phyloP scores from a whole-genome alignment of 192 early-diverging fungal genomes.

The Chytriomyces sp. region DNA sequence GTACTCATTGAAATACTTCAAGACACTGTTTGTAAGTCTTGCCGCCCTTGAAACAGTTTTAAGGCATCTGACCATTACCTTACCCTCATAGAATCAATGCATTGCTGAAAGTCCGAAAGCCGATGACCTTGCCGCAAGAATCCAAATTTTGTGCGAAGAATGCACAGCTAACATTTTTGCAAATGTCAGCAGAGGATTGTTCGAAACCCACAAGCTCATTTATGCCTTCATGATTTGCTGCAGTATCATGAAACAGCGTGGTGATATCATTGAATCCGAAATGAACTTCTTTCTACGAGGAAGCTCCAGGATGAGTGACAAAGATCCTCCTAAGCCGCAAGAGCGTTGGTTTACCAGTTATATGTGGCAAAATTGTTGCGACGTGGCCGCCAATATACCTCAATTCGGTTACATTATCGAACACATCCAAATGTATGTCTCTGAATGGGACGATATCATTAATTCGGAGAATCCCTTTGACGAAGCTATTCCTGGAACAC shows the following conservation, averaged over 20 bases:
- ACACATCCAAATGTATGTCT: constrained; percentile 51
- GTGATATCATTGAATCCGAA: constrained; percentile 46
- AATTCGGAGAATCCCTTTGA: constrained; percentile 47
- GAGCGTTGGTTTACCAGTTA: constrained; percentile 51
- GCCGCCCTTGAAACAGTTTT: neutral
- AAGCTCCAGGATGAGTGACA: constrained; percentile 34
- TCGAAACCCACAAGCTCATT: constrained; percentile 64
- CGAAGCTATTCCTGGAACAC: constrained; percentile 46
- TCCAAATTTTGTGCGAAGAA: constrained; percentile 56
- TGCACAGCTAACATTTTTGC: constrained; percentile 54
- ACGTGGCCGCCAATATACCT: constrained; percentile 46
- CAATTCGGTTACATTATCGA: constrained; percentile 54
- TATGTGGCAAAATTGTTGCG: constrained; percentile 61
- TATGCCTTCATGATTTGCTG: constrained; percentile 65
- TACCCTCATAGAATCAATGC: constrained; percentile 40
- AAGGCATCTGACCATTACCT: too few relatives aligned
- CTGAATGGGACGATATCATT: constrained; percentile 52
- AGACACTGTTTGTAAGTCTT: constrained; percentile 54
- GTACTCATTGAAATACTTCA: constrained; percentile 67
- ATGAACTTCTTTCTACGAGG: constrained; percentile 67
- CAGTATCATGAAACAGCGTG: constrained; percentile 51
- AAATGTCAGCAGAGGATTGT: constrained; percentile 62
- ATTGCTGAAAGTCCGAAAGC: constrained; percentile 52
- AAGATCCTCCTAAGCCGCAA: constrained; percentile 45
- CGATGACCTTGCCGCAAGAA: constrained; percentile 47